These are phyloP conservation scores for Uronychia setigera DNA, from an alignment of 73 alveolate genomes.

Conservation along the genomic window DNA sequence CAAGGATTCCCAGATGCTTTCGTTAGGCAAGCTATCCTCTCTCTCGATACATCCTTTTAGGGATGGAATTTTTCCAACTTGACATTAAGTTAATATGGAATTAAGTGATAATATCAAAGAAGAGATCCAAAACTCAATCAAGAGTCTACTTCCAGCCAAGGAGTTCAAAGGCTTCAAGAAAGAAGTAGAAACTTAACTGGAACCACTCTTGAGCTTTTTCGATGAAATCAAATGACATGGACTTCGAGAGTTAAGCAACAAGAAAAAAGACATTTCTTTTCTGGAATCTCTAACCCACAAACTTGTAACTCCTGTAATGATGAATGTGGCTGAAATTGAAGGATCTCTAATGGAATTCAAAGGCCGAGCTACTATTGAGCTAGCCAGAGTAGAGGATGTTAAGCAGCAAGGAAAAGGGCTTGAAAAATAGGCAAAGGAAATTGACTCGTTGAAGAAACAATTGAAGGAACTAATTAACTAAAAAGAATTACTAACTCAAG, in stretches of 20 bases:
- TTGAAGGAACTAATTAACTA: not conserved
- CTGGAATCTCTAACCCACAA: too few relatives aligned
- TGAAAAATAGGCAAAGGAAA: not conserved
- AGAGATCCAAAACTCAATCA: too few relatives aligned
- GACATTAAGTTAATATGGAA: conserved; percentile 27
- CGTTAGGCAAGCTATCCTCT: conserved; percentile 78
- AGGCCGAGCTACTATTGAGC: not conserved
- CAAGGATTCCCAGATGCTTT: conserved; percentile 83
- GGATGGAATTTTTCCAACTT: conserved; percentile 72
- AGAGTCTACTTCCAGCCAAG: too few relatives aligned
- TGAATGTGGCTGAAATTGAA: not conserved
- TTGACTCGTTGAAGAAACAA: not conserved
- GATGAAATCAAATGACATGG: too few relatives aligned
- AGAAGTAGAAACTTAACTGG: too few relatives aligned
- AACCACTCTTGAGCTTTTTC: too few relatives aligned
- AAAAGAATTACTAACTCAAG: not conserved
- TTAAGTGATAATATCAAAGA: not conserved
- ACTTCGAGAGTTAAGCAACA: too few relatives aligned
- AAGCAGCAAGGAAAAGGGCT: not conserved
- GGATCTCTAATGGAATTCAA: not conserved
- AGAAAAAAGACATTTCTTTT: too few relatives aligned
- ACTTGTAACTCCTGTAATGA: not conserved
- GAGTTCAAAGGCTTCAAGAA: too few relatives aligned
- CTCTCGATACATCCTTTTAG: conserved; percentile 85
- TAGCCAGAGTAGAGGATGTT: not conserved